Evolutionary conservation across 1,284 basidiomycete genomes (phyloP).

Genomic region (Gastroboletus turbinatus): DNA sequence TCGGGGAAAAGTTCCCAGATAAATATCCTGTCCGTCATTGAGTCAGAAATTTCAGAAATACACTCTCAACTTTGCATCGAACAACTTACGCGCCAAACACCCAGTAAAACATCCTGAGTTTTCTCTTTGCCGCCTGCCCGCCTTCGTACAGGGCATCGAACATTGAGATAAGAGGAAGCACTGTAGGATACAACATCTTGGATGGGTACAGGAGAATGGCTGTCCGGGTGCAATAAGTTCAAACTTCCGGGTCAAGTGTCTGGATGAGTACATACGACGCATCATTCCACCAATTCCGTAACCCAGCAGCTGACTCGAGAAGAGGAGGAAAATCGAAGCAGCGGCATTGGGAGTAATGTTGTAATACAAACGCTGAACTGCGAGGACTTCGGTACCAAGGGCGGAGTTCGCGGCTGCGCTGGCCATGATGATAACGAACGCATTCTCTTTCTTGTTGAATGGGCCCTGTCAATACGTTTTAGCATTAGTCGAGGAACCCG

Average conservation of each 20-base stretch:
- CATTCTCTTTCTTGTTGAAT: slow-evolving; percentile 53
- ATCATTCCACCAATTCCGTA: slow-evolving; percentile 55
- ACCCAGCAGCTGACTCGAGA: slow-evolving; percentile 57
- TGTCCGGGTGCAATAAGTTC: slow-evolving; percentile 16
- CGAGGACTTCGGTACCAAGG: slow-evolving; percentile 64
- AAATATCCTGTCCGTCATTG: slow-evolving; percentile 38
- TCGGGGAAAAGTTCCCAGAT: slow-evolving; percentile 52
- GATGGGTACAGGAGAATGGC: slow-evolving; percentile 62
- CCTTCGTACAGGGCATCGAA: slow-evolving; percentile 52
- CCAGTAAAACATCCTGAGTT: slow-evolving; percentile 50
- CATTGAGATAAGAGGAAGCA: slow-evolving; percentile 56
- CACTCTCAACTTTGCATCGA: slow-evolving; percentile 23
- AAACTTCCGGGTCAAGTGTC: background rate
- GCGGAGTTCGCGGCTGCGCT: slow-evolving; percentile 65
- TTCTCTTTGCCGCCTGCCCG: slow-evolving; percentile 36
- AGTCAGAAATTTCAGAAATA: background rate
- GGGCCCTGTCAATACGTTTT: slow-evolving; percentile 13
- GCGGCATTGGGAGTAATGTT: slow-evolving; percentile 54
- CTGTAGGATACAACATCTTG: slow-evolving; percentile 57
- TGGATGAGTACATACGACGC: slow-evolving; percentile 32
- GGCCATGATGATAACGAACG: slow-evolving; percentile 64
- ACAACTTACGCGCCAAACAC: slow-evolving; percentile 41
- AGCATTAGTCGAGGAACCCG: slow-evolving; percentile 25
- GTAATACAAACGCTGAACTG: slow-evolving; percentile 58
- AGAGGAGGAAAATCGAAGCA: slow-evolving; percentile 58